Percentiles rank a stretch among this genome's conserved stretches.
Conservation (phyloP, 78 protist genomes). For the Cyanophora paradoxa region DNA sequence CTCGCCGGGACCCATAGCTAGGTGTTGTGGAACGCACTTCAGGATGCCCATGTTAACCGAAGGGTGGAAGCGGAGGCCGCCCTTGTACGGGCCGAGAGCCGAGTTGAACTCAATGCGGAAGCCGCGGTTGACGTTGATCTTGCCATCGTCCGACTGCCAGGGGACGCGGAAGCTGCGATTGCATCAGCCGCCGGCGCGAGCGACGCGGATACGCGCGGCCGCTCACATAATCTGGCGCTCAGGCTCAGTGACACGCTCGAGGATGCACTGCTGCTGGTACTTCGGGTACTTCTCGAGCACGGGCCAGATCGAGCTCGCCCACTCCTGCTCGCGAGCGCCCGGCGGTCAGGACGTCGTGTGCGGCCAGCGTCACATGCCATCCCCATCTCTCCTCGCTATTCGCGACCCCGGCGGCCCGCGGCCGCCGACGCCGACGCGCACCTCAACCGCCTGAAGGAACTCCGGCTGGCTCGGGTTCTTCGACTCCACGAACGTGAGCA, state of each 20-base stretch:
- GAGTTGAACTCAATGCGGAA: conserved; percentile 63
- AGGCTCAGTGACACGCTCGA: conserved; percentile 46
- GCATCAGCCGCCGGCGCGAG: too few species aligned
- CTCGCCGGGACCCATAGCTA: too few species aligned
- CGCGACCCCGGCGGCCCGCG: too few species aligned
- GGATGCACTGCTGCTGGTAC: neutral
- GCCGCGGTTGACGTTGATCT: conserved; percentile 51
- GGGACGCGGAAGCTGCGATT: conserved; percentile 50
- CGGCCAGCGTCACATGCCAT: too few species aligned
- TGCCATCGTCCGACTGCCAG: conserved; percentile 54
- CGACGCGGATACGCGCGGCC: too few species aligned
- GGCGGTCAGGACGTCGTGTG: too few species aligned
- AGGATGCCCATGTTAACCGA: conserved; percentile 53
- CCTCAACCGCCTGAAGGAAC: conserved; percentile 59
- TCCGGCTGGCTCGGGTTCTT: conserved; percentile 46
- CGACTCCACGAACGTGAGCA: too few species aligned
- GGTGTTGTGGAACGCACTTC: too few species aligned
- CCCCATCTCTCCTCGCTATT: too few species aligned
- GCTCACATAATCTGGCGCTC: conserved; percentile 33
- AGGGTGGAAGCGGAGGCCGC: conserved; percentile 75
- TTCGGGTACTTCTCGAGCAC: conserved; percentile 31
- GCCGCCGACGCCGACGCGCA: too few species aligned
- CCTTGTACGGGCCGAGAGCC: conserved; percentile 74
- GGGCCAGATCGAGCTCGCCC: conserved; percentile 24
- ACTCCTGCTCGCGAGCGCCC: too few species aligned